A percentile compares a stretch with the other conserved stretches of the same genome.
Evolutionary conservation across 78 protist genomes (phyloP).

Genomic region (Paratrimastix pyriformis): DNA sequence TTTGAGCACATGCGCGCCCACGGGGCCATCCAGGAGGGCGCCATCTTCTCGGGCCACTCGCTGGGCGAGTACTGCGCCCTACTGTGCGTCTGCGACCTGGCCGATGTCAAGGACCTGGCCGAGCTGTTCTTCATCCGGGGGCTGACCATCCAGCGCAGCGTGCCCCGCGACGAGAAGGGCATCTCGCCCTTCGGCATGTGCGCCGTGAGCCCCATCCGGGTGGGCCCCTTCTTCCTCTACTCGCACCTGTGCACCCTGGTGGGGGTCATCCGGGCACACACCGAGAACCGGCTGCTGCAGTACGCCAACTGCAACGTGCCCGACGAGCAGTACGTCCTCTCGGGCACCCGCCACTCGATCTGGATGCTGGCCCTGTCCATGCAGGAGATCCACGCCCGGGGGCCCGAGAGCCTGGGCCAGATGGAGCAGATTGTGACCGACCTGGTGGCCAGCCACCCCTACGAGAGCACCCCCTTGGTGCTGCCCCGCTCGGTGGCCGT

Average conservation of each 20-base stretch:
- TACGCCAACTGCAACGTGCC: slow-evolving; percentile 58
- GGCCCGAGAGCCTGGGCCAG: background rate
- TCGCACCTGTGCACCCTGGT: background rate
- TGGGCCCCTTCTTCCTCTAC: slow-evolving; percentile 2
- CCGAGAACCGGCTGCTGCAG: slow-evolving; percentile 25
- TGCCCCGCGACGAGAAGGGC: slow-evolving; percentile 38
- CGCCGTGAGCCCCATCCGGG: slow-evolving; percentile 48
- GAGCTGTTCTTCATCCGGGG: slow-evolving; percentile 45
- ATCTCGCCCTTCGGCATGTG: slow-evolving; percentile 49
- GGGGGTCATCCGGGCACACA: background rate
- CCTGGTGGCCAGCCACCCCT: background rate
- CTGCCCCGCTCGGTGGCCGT: slow-evolving; percentile 39
- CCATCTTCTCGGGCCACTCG: slow-evolving; percentile 53
- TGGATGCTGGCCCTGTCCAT: slow-evolving; percentile 24
- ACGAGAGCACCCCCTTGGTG: background rate
- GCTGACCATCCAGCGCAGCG: slow-evolving; percentile 53
- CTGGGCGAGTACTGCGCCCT: slow-evolving; percentile 63
- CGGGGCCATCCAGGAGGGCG: slow-evolving; percentile 27
- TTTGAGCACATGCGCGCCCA: slow-evolving; percentile 28
- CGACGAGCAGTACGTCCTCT: slow-evolving; percentile 48
- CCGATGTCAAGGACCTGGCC: slow-evolving; percentile 28
- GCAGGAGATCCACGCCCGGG: background rate
- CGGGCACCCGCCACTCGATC: slow-evolving; percentile 36
- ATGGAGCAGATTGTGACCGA: background rate
- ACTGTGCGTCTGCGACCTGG: slow-evolving; percentile 25